Conservation (phyloP, 2,329 filamentous ascomycete genomes). For the Orbilia oligospora region DNA sequence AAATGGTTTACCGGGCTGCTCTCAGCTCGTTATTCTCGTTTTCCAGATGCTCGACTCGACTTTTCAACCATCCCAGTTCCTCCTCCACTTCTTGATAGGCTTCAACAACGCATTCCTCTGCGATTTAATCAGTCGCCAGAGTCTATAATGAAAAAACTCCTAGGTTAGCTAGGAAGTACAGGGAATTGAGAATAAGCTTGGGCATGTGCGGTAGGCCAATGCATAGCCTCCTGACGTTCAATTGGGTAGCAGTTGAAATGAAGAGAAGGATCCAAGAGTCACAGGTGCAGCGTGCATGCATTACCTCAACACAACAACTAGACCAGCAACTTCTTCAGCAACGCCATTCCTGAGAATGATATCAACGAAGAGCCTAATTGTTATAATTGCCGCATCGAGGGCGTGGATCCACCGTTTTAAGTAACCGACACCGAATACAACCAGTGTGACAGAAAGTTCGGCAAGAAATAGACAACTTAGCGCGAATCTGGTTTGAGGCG, state of each 20-base stretch:
- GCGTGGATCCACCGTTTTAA: conserved; percentile 52
- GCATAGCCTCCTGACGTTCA: conserved; percentile 9
- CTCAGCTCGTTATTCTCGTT: conserved; percentile 54
- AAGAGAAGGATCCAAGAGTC: conserved; percentile 32
- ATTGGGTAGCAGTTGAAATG: conserved; percentile 20
- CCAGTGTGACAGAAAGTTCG: conserved; percentile 43
- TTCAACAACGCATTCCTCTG: conserved; percentile 59
- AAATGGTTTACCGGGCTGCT: conserved; percentile 5
- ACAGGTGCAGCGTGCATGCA: conserved; percentile 50
- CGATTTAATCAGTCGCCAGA: conserved; percentile 53
- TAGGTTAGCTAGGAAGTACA: conserved; percentile 27
- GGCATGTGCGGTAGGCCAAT: conserved; percentile 11
- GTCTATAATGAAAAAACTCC: conserved; percentile 30
- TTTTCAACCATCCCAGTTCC: conserved; percentile 40
- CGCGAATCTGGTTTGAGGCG: conserved; percentile 42
- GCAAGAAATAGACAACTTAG: conserved; percentile 52
- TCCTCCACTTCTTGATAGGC: conserved; percentile 48
- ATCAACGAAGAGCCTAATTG: conserved; percentile 49
- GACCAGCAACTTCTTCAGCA: conserved; percentile 47
- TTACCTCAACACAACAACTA: conserved; percentile 55
- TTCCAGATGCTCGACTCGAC: conserved; percentile 45
- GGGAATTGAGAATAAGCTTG: conserved; percentile 10
- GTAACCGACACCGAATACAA: conserved; percentile 47
- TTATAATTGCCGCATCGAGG: conserved; percentile 50
- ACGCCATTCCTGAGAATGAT: conserved; percentile 45